A percentile compares a stretch with the other conserved stretches of the same genome.
Conservation (phyloP, 2,329 filamentous ascomycete genomes). For the Botrytis squamosa region DNA sequence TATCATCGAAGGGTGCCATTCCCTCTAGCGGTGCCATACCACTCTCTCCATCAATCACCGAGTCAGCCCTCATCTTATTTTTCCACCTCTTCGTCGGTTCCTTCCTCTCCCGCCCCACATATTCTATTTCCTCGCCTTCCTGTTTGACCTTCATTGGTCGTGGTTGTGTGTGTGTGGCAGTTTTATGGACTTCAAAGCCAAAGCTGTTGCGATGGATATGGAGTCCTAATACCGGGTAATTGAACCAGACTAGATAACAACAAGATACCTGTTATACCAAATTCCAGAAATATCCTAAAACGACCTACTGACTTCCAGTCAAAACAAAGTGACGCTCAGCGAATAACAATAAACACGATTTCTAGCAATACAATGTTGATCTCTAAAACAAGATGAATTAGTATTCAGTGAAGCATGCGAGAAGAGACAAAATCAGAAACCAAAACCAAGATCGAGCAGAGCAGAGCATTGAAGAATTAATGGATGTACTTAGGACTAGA, state of each 20-base stretch:
- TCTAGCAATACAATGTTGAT: too few species aligned
- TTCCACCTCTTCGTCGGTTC: not conserved
- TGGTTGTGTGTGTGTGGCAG: not conserved
- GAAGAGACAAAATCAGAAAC: not conserved
- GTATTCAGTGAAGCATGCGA: not conserved
- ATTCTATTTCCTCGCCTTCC: not conserved
- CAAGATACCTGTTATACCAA: not conserved
- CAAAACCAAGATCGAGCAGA: not conserved
- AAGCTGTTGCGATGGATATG: not conserved
- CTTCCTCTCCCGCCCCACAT: not conserved
- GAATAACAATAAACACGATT: not conserved
- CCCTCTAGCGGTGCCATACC: not conserved
- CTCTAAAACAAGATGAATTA: not conserved
- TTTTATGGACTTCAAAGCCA: not conserved
- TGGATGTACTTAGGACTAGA: not conserved
- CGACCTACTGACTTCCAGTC: not conserved
- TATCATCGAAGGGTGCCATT: not conserved
- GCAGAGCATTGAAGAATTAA: not conserved
- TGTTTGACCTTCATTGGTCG: too few species aligned
- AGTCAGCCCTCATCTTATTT: too few species aligned
- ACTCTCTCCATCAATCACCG: not conserved
- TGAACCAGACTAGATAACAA: not conserved
- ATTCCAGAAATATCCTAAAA: not conserved
- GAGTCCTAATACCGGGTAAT: not conserved
- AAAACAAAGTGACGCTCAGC: not conserved